These are phyloP conservation scores for Cronartium ribicola DNA, from an alignment of 1,284 basidiomycete species.

Conservation along the genomic window DNA sequence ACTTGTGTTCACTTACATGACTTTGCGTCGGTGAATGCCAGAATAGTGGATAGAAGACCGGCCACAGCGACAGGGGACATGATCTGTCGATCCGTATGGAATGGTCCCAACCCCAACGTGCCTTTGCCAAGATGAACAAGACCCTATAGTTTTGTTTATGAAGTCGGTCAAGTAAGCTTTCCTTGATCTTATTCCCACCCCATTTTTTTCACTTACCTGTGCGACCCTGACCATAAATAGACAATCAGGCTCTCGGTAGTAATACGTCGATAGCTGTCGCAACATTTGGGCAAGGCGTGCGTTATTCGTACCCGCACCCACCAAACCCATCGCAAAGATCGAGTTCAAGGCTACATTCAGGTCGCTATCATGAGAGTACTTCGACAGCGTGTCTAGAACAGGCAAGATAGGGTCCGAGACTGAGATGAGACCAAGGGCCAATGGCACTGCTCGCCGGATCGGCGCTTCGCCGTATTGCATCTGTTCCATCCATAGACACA, in stretches of 20 bases:
- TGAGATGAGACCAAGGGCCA: slow-evolving; percentile 89
- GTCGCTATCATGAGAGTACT: slow-evolving; percentile 98
- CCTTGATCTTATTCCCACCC: neutral
- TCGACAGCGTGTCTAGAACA: slow-evolving; percentile 96
- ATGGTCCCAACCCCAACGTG: slow-evolving; percentile 94
- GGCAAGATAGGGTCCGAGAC: slow-evolving; percentile 94
- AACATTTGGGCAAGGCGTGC: slow-evolving; percentile 96
- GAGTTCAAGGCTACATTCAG: slow-evolving; percentile 91
- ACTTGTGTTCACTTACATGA: slow-evolving; percentile 70
- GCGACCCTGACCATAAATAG: slow-evolving; percentile 94
- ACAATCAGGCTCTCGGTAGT: slow-evolving; percentile 94
- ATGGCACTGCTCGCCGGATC: slow-evolving; percentile 88
- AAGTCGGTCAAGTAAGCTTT: too few relatives aligned
- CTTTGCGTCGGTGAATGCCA: slow-evolving; percentile 90
- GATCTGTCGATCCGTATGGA: slow-evolving; percentile 86
- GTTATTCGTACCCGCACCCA: slow-evolving; percentile 97
- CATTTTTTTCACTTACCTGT: slow-evolving; percentile 55
- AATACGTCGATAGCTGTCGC: slow-evolving; percentile 90
- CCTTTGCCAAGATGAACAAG: slow-evolving; percentile 99
- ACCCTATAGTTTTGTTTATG: slow-evolving; percentile 55
- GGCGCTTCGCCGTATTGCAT: slow-evolving; percentile 98
- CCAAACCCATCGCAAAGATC: slow-evolving; percentile 97
- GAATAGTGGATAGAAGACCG: slow-evolving; percentile 80
- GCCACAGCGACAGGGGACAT: slow-evolving; percentile 85
- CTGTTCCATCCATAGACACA: slow-evolving; percentile 4